Percentiles rank a stretch among this genome's conserved stretches.
Conservation (phyloP, 495 filamentous ascomycete species). For the Penicillium desertorum region DNA sequence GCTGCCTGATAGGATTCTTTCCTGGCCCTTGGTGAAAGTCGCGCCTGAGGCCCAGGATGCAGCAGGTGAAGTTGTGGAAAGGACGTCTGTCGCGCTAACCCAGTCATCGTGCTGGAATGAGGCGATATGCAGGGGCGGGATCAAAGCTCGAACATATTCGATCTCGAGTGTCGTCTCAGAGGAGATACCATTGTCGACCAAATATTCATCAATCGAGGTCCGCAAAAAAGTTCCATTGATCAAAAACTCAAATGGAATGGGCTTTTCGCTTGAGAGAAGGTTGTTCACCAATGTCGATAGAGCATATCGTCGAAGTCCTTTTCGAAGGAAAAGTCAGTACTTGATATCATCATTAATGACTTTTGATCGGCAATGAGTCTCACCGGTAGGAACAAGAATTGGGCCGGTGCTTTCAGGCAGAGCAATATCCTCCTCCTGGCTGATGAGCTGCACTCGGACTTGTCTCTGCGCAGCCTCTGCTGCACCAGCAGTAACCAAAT, state of each 20-base stretch:
- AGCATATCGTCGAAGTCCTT: slow-evolving; percentile 82
- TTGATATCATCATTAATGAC: not conserved
- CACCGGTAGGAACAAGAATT: slow-evolving; percentile 65
- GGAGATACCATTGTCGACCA: slow-evolving; percentile 80
- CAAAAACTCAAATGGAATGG: slow-evolving; percentile 94
- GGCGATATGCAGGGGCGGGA: slow-evolving; percentile 81
- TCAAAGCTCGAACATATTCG: slow-evolving; percentile 87
- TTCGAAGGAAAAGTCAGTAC: slow-evolving; percentile 18
- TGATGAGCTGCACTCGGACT: slow-evolving; percentile 61
- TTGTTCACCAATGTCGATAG: slow-evolving; percentile 93
- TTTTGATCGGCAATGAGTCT: slow-evolving; percentile 16
- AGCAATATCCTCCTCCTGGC: slow-evolving; percentile 57
- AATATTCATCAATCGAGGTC: slow-evolving; percentile 84
- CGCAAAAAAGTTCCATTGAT: slow-evolving; percentile 88
- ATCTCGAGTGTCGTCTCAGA: slow-evolving; percentile 81
- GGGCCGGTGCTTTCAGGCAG: slow-evolving; percentile 61
- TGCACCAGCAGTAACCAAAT: slow-evolving; percentile 22
- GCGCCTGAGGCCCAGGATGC: slow-evolving; percentile 53
- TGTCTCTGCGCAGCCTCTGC: slow-evolving; percentile 46
- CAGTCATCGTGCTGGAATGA: slow-evolving; percentile 96
- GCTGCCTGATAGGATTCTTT: slow-evolving; percentile 79
- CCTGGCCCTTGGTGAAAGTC: slow-evolving; percentile 48
- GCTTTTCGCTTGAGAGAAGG: slow-evolving; percentile 71
- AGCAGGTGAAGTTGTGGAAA: slow-evolving; percentile 64
- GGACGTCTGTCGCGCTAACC: slow-evolving; percentile 88